These are phyloP conservation scores for Mariannaea sp. DNA, from an alignment of 2,329 filamentous ascomycete species.

Conservation along the genomic window DNA sequence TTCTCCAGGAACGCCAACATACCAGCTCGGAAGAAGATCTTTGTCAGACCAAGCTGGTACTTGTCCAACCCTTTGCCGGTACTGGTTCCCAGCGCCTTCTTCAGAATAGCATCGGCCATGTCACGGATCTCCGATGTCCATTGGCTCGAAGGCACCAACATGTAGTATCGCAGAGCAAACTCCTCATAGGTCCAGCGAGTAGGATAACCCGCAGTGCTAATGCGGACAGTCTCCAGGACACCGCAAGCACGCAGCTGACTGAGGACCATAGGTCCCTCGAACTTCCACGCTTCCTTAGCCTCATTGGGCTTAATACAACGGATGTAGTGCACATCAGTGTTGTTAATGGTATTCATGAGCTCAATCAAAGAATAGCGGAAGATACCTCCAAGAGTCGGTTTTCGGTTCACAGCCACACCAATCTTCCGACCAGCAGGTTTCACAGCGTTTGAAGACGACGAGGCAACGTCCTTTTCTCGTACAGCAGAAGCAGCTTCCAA, in stretches of 20 bases:
- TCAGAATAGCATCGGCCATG: conserved; percentile 92
- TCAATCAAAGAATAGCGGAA: conserved; percentile 99
- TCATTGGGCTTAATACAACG: conserved; percentile 99
- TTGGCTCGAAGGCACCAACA: conserved; percentile 85
- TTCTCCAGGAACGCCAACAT: conserved; percentile 99
- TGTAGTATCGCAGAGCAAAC: conserved; percentile 96
- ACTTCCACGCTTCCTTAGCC: conserved; percentile 94
- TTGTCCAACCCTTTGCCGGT: conserved; percentile 81
- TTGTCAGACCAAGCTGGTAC: conserved; percentile 95
- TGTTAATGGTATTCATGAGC: conserved; percentile 96
- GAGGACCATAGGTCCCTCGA: conserved; percentile 97
- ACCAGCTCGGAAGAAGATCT: conserved; percentile 98
- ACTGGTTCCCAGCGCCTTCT: conserved; percentile 81
- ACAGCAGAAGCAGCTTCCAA: conserved; percentile 84
- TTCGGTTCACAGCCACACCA: conserved; percentile 89
- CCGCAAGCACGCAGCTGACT: conserved; percentile 96
- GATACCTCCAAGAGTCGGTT: conserved; percentile 95
- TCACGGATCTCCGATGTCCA: conserved; percentile 94
- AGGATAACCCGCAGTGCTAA: conserved; percentile 95
- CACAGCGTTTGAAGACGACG: conserved; percentile 70
- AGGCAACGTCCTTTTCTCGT: conserved; percentile 82
- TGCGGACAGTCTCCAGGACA: conserved; percentile 97
- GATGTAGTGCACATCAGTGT: conserved; percentile 98
- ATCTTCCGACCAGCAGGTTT: conserved; percentile 84
- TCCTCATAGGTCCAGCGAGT: conserved; percentile 99